Evolutionary conservation across 805 yeast genomes (phyloP).

Genomic region (Schwanniomyces sp.): DNA sequence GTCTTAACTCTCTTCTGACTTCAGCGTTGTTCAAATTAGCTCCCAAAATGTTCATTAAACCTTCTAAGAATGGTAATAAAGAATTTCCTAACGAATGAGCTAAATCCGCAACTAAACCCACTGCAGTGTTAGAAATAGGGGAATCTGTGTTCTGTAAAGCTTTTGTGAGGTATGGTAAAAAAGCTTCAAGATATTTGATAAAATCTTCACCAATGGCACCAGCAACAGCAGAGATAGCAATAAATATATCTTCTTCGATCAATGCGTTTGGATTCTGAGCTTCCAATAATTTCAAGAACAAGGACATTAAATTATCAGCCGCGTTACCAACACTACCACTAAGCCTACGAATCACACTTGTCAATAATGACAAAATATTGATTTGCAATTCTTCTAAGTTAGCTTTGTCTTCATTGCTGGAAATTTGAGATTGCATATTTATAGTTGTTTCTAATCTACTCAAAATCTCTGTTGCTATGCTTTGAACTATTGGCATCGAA

Average conservation of each 20-base stretch:
- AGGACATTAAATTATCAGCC: constrained; percentile 81
- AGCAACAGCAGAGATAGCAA: constrained; percentile 88
- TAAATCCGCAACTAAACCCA: constrained; percentile 93
- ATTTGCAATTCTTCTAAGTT: constrained; percentile 87
- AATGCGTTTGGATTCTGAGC: constrained; percentile 61
- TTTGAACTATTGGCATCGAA: constrained; percentile 65
- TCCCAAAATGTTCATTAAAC: constrained; percentile 82
- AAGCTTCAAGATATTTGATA: constrained; percentile 72
- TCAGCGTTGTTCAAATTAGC: constrained; percentile 63
- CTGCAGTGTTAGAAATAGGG: constrained; percentile 83
- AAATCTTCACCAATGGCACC: constrained; percentile 73
- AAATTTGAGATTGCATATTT: constrained; percentile 52
- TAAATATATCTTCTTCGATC: constrained; percentile 92
- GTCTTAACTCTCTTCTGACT: constrained; percentile 79
- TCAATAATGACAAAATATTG: constrained; percentile 72
- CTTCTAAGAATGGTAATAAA: constrained; percentile 72
- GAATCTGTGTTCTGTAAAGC: constrained; percentile 84
- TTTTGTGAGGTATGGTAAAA: constrained; percentile 76
- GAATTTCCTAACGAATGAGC: constrained; percentile 80
- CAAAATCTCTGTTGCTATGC: constrained; percentile 73
- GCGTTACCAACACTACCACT: constrained; percentile 63
- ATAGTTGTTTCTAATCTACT: constrained; percentile 72
- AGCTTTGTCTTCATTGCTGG: constrained; percentile 67
- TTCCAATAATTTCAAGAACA: constrained; percentile 69
- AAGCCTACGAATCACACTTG: constrained; percentile 81